Percentiles rank a stretch among this genome's conserved stretches.
phyloP scores from a whole-genome alignment of 129 eudicot genomes.

The Smallanthus sonchifolius region DNA sequence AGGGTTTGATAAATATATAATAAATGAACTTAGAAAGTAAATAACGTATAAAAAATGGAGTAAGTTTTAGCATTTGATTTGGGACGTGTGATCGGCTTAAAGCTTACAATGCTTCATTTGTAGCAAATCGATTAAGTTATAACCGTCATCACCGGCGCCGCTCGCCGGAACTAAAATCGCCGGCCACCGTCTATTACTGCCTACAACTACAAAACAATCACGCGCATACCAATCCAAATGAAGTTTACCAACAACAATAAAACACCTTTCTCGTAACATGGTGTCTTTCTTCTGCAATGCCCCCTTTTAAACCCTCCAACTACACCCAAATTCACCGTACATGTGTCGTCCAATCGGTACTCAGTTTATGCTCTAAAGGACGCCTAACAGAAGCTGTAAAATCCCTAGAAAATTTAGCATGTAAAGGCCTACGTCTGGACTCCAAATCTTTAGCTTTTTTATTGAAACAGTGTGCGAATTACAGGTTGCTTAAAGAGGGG shows the following conservation, averaged over 20 bases:
- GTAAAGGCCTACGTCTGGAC: conserved; percentile 50
- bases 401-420: conserved; percentile 38
- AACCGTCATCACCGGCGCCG: conserved; percentile 14
- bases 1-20: no score
- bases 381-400: conserved; percentile 47
- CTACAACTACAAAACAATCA: neutral
- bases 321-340: conserved; percentile 33
- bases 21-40: no score
- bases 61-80: no score
- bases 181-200: conserved; percentile 1
- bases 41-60: no score
- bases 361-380: conserved; percentile 50
- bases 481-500: conserved; percentile 48
- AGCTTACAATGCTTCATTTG: neutral
- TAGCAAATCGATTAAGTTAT: neutral
- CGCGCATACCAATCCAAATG: conserved; percentile 5
- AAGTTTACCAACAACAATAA: conserved; percentile 14
- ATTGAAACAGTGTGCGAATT: conserved; percentile 43
- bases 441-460: conserved; percentile 47
- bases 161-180: conserved; percentile 17
- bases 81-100: no score
- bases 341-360: conserved; percentile 45
- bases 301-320: conserved; percentile 21
- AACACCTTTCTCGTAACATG: conserved; percentile 18
- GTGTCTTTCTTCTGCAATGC: conserved; percentile 31